Evolutionary conservation across 2,329 filamentous ascomycete species (phyloP).

Genomic region (Aureobasidium musti): DNA sequence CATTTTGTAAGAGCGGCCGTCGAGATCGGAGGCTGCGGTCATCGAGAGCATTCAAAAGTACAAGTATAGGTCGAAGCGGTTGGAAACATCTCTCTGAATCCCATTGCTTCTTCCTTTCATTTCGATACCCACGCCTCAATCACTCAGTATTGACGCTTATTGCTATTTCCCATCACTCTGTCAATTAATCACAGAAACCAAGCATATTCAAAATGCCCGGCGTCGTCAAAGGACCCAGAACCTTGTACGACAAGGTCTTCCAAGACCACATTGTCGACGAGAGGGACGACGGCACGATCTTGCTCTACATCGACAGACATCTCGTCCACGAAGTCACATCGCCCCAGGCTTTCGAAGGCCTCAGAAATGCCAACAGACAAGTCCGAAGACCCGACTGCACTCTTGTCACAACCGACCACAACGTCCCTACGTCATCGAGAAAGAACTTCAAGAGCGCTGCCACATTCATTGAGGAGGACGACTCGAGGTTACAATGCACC

Average conservation of each 20-base stretch:
- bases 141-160: neutral
- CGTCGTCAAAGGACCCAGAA: conserved; percentile 52
- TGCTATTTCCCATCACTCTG: neutral
- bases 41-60: conserved; percentile 18
- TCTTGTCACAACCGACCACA: conserved; percentile 94
- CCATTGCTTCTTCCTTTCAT: conserved; percentile 15
- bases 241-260: conserved; percentile 97
- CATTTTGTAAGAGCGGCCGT: conserved; percentile 17
- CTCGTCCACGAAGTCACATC: conserved; percentile 98
- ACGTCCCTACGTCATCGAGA: conserved; percentile 86
- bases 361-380: conserved; percentile 82
- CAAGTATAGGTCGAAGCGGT: conserved; percentile 13
- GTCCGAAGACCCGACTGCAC: conserved; percentile 96
- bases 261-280: conserved; percentile 92
- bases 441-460: conserved; percentile 93
- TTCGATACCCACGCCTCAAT: neutral
- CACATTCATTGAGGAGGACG: conserved; percentile 91
- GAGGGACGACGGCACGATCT: conserved; percentile 87
- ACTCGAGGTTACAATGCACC: conserved; percentile 89
- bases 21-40: conserved; percentile 21
- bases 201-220: conserved; percentile 37
- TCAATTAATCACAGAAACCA: neutral
- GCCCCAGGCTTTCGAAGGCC: conserved; percentile 95
- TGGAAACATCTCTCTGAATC: conserved; percentile 3
- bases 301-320: conserved; percentile 95